Conservation (phyloP, 2,329 filamentous ascomycete genomes). For the Fusarium sp. region DNA sequence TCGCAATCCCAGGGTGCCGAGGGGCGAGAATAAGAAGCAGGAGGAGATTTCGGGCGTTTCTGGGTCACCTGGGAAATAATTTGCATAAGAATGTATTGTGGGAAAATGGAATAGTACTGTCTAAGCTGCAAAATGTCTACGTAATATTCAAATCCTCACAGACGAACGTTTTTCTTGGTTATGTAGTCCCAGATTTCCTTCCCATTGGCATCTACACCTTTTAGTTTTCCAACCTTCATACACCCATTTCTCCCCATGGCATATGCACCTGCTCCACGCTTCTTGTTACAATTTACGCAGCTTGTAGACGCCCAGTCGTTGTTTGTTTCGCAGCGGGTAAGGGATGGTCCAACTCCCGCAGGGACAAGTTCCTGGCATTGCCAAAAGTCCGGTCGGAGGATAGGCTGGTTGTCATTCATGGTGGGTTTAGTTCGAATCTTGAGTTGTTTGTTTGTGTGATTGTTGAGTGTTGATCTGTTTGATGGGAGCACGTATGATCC, state of each 20-base stretch:
- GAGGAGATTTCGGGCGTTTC: background rate
- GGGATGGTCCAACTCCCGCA: background rate
- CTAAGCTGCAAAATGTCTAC: background rate
- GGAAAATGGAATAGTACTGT: background rate
- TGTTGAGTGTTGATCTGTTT: background rate
- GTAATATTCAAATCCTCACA: background rate
- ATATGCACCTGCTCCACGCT: background rate
- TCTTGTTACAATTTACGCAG: background rate
- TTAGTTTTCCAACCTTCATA: background rate
- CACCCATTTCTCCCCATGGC: background rate
- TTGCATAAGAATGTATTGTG: background rate
- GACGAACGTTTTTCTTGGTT: background rate
- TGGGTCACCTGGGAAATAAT: background rate
- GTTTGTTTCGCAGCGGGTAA: background rate
- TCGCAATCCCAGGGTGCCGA: background rate
- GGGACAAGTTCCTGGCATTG: background rate
- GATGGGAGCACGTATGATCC: background rate
- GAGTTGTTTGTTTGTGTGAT: background rate
- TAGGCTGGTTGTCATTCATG: background rate
- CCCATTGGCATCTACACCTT: rapidly evolving
- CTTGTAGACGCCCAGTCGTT: background rate
- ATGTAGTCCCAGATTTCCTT: background rate
- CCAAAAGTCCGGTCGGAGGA: background rate
- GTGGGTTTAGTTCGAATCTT: background rate
- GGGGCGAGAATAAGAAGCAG: background rate